Evolutionary conservation across 306 rosid species (phyloP).

Genomic region (Sesbania bispinosa): DNA sequence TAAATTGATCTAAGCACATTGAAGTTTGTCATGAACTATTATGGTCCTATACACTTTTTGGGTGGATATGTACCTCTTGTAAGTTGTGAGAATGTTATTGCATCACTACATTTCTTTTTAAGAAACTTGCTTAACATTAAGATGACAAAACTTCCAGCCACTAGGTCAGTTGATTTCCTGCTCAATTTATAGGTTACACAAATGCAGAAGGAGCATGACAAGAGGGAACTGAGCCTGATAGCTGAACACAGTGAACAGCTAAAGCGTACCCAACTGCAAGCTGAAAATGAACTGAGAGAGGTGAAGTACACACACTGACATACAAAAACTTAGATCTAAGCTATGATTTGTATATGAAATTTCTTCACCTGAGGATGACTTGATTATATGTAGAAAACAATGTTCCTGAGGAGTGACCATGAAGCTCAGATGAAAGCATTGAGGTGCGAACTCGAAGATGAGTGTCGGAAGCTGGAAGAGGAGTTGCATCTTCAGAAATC

Average conservation of each 20-base stretch:
- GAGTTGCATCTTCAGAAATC: conserved; percentile 88
- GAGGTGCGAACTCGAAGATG: conserved; percentile 81
- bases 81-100: not conserved
- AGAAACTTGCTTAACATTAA: conserved; percentile 4
- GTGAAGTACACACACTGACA: conserved; percentile 25
- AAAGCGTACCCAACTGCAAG: conserved; percentile 54
- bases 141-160: conserved; percentile 9
- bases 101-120: not conserved
- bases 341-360: not conserved
- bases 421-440: conserved; percentile 74
- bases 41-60: not conserved
- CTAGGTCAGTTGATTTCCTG: conserved; percentile 21
- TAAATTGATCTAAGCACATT: not conserved
- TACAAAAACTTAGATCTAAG: not conserved
- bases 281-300: conserved; percentile 84
- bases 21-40: not conserved
- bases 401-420: conserved; percentile 64
- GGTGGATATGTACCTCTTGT: not conserved
- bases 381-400: conserved; percentile 51
- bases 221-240: conserved; percentile 49
- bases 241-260: conserved; percentile 61
- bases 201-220: conserved; percentile 63
- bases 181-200: conserved; percentile 54
- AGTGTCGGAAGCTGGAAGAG: conserved; percentile 74
- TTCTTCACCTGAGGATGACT: conserved; percentile 17